These are phyloP conservation scores for Miamiensis avidus DNA, from an alignment of 169 alveolate species.

Conservation along the genomic window DNA sequence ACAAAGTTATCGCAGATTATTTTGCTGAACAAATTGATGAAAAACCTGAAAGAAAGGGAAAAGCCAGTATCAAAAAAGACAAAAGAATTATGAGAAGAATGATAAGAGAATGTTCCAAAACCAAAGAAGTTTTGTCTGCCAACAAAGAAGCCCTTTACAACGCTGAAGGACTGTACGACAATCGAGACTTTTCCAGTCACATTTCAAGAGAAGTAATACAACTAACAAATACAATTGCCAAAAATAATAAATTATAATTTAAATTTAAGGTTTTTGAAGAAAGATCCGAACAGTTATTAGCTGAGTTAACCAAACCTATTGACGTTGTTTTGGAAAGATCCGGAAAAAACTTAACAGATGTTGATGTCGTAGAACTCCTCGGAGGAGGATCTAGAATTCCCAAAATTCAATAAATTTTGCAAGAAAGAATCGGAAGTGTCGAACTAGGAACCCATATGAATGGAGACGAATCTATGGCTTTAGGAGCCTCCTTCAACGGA, in stretches of 20 bases:
- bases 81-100: conserved; percentile 62
- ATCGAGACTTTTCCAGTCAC: conserved; percentile 50
- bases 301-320: conserved; percentile 57
- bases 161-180: conserved; percentile 67
- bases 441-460: conserved; percentile 76
- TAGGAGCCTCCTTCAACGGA: conserved; percentile 78
- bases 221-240: too few relatives aligned
- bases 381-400: conserved; percentile 88
- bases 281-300: conserved; percentile 26
- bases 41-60: conserved; percentile 66
- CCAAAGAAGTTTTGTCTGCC: conserved; percentile 80
- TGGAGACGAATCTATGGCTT: conserved; percentile 86
- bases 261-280: conserved; percentile 50
- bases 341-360: conserved; percentile 48
- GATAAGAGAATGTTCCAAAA: conserved; percentile 54
- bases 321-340: conserved; percentile 59
- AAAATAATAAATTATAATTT: too few relatives aligned
- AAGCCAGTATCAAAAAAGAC: conserved; percentile 48
- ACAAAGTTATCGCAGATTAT: conserved; percentile 50
- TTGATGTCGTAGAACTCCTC: conserved; percentile 66
- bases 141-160: conserved; percentile 62
- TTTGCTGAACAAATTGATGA: conserved; percentile 65
- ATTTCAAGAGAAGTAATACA: conserved; percentile 50
- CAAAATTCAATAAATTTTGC: conserved; percentile 58
- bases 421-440: conserved; percentile 42